Evolutionary conservation across 768 basidiomycete genomes (phyloP).

Genomic region (Ramaria sp.): DNA sequence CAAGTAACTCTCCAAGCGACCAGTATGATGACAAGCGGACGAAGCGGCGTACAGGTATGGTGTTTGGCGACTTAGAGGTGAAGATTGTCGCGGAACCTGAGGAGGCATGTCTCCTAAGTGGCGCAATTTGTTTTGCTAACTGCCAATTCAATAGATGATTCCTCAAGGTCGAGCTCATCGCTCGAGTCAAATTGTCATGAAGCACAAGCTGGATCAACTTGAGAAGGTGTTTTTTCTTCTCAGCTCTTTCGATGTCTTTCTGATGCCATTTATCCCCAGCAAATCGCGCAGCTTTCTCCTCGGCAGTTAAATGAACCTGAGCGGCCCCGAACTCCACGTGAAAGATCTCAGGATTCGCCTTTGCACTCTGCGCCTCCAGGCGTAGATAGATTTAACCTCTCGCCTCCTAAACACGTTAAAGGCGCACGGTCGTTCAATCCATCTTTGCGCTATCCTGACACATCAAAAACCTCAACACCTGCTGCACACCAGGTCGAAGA

Average conservation of each 20-base stretch:
- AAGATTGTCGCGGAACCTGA: slow-evolving; percentile 28
- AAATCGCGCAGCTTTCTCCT: slow-evolving; percentile 58
- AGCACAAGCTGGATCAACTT: slow-evolving; percentile 67
- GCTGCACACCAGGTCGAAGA: background rate
- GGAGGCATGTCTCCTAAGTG: slow-evolving; percentile 17
- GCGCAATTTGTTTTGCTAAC: slow-evolving; percentile 22
- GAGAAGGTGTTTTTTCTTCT: slow-evolving; percentile 40
- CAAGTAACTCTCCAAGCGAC: background rate
- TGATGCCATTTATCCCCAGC: slow-evolving; percentile 26
- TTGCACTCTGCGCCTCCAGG: slow-evolving; percentile 7
- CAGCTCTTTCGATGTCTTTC: slow-evolving; percentile 12
- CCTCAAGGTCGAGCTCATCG: slow-evolving; percentile 52
- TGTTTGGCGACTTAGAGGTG: slow-evolving; percentile 4
- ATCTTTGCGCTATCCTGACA: background rate
- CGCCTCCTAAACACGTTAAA: slow-evolving; percentile 2
- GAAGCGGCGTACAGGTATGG: slow-evolving; percentile 6
- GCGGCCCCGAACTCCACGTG: too few relatives aligned
- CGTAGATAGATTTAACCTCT: background rate
- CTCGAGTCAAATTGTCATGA: slow-evolving; percentile 66
- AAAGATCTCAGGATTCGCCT: background rate
- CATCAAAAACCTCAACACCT: background rate
- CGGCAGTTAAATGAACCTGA: slow-evolving; percentile 20
- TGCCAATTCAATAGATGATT: slow-evolving; percentile 21
- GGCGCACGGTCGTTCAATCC: background rate
- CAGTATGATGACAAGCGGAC: background rate